Evolutionary conservation across 139 green algal species (phyloP).

Genomic region (Zygnema circumcarinatum): DNA sequence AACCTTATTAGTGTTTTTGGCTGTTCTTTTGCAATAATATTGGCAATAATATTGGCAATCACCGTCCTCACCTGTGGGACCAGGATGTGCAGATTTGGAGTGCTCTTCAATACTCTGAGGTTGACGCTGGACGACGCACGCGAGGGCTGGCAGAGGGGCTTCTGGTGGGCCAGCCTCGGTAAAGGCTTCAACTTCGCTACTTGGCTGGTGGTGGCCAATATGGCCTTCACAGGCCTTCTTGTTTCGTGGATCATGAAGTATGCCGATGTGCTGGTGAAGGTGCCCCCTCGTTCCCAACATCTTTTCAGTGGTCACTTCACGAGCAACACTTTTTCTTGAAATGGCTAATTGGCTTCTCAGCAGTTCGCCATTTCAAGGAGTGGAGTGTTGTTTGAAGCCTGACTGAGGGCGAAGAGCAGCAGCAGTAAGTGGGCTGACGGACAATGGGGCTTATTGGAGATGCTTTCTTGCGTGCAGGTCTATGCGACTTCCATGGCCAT

Average conservation of each 20-base stretch:
- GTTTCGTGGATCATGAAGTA: constrained; percentile 81
- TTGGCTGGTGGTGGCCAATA: constrained; percentile 72
- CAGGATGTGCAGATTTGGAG: constrained; percentile 11
- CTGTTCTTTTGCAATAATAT: too few relatives aligned
- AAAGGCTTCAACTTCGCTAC: constrained; percentile 66
- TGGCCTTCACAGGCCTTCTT: constrained; percentile 62
- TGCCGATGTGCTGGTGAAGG: constrained; percentile 74
- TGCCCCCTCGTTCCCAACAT: too few relatives aligned
- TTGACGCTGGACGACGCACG: background rate
- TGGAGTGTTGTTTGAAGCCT: too few relatives aligned
- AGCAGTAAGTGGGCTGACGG: too few relatives aligned
- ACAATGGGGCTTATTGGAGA: too few relatives aligned
- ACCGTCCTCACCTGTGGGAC: too few relatives aligned
- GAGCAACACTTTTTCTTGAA: constrained; percentile 9
- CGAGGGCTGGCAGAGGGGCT: background rate
- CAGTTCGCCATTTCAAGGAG: background rate
- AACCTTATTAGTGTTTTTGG: too few relatives aligned
- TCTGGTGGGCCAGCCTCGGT: constrained; percentile 44
- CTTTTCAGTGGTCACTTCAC: background rate
- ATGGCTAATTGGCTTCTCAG: background rate
- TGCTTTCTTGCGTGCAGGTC: constrained; percentile 6
- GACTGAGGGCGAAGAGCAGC: too few relatives aligned
- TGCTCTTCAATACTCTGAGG: background rate
- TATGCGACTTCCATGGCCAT: constrained; percentile 77
- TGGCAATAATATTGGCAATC: too few relatives aligned